These are phyloP conservation scores for Leccinum barrowsii DNA, from an alignment of 768 basidiomycete species.

Conservation along the genomic window DNA sequence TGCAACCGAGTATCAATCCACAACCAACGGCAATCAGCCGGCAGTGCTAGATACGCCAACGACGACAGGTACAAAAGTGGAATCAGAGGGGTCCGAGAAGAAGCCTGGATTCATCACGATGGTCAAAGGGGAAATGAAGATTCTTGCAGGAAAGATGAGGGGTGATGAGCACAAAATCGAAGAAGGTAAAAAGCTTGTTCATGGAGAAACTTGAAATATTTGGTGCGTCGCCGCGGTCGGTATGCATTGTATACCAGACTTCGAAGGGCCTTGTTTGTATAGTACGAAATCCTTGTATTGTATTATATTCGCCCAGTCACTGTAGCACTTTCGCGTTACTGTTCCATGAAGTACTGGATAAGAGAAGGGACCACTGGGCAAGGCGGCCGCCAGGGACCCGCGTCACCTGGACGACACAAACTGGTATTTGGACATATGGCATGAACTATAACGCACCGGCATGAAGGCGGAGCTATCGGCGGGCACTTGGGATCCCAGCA, in stretches of 20 bases:
- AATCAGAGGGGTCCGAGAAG: constrained; percentile 10
- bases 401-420: background rate
- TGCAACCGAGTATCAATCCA: constrained; percentile 10
- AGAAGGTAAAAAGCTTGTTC: constrained; percentile 27
- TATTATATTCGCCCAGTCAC: background rate
- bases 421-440: background rate
- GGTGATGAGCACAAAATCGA: constrained; percentile 28
- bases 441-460: background rate
- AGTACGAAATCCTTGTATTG: constrained; percentile 3
- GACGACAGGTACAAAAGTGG: background rate
- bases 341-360: background rate
- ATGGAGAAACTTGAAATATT: constrained; percentile 19
- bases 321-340: background rate
- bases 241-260: constrained; percentile 4
- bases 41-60: background rate
- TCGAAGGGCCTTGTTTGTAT: constrained; percentile 6
- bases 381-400: background rate
- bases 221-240: background rate
- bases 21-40: background rate
- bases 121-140: constrained; percentile 34
- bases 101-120: constrained; percentile 28
- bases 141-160: constrained; percentile 30
- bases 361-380: background rate
- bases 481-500: no score
- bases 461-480: background rate